Percentiles rank a stretch among this genome's conserved stretches.
Evolutionary conservation across 208 protist species (phyloP).

Genomic region (Crithidia bombi): DNA sequence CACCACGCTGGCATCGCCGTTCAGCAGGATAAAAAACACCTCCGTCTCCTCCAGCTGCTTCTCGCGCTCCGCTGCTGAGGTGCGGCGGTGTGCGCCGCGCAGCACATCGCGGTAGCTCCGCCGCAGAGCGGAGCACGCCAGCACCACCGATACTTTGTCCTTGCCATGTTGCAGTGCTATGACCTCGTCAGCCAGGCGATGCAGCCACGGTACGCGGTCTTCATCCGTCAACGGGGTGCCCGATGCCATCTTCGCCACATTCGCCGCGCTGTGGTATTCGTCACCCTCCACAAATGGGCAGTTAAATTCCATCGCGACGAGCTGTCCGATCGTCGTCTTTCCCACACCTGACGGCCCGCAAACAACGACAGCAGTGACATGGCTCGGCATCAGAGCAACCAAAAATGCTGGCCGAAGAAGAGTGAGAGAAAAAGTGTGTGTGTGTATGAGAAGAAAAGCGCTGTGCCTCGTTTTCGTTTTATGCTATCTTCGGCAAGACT

Average conservation of each 20-base stretch:
- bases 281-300: constrained; percentile 74
- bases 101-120: constrained; percentile 65
- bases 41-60: constrained; percentile 9
- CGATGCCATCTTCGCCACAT: constrained; percentile 64
- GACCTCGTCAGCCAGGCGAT: constrained; percentile 42
- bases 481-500: too few species aligned
- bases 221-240: constrained; percentile 75
- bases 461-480: not conserved
- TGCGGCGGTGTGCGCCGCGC: constrained; percentile 21
- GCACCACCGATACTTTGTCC: constrained; percentile 37
- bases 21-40: constrained; percentile 67
- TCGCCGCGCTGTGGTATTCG: constrained; percentile 63
- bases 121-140: constrained; percentile 74
- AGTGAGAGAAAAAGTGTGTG: too few species aligned
- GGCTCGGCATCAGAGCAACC: constrained; percentile 8
- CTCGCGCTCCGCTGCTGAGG: not conserved
- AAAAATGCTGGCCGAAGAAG: too few species aligned
- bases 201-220: constrained; percentile 81
- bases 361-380: constrained; percentile 55
- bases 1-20: constrained; percentile 38
- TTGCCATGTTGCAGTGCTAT: constrained; percentile 24
- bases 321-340: constrained; percentile 75
- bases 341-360: constrained; percentile 75
- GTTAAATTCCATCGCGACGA: constrained; percentile 46
- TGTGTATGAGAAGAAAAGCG: too few species aligned